These are phyloP conservation scores for Pythium phragmitis DNA, from an alignment of 352 stramenopile genomes.

Conservation along the genomic window DNA sequence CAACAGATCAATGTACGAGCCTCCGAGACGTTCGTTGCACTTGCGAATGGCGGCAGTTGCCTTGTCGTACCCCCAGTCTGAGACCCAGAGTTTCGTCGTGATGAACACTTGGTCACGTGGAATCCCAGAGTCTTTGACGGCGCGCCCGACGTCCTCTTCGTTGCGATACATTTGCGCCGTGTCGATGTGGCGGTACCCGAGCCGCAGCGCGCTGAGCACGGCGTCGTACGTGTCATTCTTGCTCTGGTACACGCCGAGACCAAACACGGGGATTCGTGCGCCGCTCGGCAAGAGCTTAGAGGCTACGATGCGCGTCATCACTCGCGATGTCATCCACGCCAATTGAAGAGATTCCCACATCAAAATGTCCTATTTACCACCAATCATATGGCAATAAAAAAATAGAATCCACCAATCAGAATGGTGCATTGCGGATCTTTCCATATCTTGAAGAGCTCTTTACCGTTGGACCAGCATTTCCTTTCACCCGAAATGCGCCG, in stretches of 20 bases:
- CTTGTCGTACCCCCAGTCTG: conserved; percentile 68
- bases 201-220: conserved; percentile 46
- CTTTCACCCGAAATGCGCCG: background rate
- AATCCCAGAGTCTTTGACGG: conserved; percentile 61
- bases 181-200: conserved; percentile 89
- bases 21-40: conserved; percentile 43
- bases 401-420: conserved; percentile 20
- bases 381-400: conserved; percentile 2
- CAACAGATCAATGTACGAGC: conserved; percentile 79
- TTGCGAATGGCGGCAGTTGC: conserved; percentile 43
- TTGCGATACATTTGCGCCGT: conserved; percentile 83
- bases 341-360: too few species aligned
- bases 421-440: conserved; percentile 12
- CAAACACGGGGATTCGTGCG: conserved; percentile 38
- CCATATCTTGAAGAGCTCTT: conserved; percentile 22
- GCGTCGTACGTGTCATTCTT: conserved; percentile 41
- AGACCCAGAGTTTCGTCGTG: conserved; percentile 73
- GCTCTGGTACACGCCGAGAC: conserved; percentile 47
- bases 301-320: background rate
- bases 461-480: background rate
- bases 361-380: background rate
- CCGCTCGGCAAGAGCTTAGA: conserved; percentile 39
- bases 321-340: too few species aligned
- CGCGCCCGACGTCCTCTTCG: conserved; percentile 75
- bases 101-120: conserved; percentile 74